Evolutionary conservation across 2,329 filamentous ascomycete genomes (phyloP).

Genomic region (Ophioceras dolichostomum): DNA sequence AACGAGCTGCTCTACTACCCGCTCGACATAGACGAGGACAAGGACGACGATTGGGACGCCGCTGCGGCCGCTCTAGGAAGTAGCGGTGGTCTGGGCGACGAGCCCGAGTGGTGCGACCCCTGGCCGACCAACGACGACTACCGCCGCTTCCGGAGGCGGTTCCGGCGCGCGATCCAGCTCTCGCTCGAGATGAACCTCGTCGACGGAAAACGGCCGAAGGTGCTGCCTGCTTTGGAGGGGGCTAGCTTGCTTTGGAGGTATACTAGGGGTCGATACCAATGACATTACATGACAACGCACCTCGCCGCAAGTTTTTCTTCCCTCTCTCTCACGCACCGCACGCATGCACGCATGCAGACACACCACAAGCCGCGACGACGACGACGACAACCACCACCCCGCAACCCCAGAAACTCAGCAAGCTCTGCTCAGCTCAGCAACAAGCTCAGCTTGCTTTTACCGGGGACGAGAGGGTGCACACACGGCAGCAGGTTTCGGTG

Average conservation of each 20-base stretch:
- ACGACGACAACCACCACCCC: no score
- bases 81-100: slow-evolving; percentile 4
- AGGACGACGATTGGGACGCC: slow-evolving; percentile 12
- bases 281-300: no score
- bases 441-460: no score
- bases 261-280: slow-evolving; percentile 1
- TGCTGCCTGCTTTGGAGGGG: slow-evolving; percentile 8
- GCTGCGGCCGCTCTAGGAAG: slow-evolving; percentile 2
- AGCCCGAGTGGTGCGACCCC: slow-evolving; percentile 20
- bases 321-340: no score
- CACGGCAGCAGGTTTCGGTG: no score
- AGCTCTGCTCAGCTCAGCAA: no score
- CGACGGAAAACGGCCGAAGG: slow-evolving; percentile 5
- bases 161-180: slow-evolving; percentile 17
- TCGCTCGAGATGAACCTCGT: slow-evolving; percentile 12
- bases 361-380: no score
- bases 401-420: no score
- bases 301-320: no score
- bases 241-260: slow-evolving; percentile 10
- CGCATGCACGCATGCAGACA: no score
- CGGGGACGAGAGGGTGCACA: no score
- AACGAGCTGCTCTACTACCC: slow-evolving; percentile 26
- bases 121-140: slow-evolving; percentile 28
- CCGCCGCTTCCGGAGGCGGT: slow-evolving; percentile 21
- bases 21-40: slow-evolving; percentile 15